A percentile compares a stretch with the other conserved stretches of the same genome.
These are phyloP conservation scores for Cyanidioschyzon merolae DNA, from an alignment of 23 red algal genomes.

Conservation along the genomic window DNA sequence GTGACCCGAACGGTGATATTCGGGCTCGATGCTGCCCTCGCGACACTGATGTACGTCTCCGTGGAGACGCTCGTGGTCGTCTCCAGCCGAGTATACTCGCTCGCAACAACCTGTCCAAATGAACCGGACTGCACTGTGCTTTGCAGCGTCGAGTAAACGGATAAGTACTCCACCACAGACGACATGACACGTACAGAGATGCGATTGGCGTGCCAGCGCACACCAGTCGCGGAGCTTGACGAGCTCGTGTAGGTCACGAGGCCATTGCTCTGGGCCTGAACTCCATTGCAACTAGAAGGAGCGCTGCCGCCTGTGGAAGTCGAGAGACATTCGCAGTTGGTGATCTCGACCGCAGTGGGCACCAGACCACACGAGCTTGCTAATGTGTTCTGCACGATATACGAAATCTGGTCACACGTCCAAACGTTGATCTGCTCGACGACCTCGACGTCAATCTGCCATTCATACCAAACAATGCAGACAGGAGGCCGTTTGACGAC, in stretches of 20 bases:
- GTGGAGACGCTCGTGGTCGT: background rate
- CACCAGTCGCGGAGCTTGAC: background rate
- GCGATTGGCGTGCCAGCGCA: constrained; percentile 3
- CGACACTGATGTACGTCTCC: background rate
- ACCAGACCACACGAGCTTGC: background rate
- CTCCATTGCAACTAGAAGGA: background rate
- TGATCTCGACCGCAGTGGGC: background rate
- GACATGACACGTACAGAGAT: background rate
- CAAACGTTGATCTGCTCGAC: background rate
- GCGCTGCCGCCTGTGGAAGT: background rate
- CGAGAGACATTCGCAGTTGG: background rate
- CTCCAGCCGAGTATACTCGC: background rate
- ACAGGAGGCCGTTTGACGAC: background rate
- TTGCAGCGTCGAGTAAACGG: background rate
- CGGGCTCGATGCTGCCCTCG: background rate
- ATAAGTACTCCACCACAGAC: background rate
- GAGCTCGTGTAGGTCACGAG: constrained; percentile 14
- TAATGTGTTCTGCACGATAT: background rate
- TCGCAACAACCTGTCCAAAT: background rate
- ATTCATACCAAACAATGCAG: background rate
- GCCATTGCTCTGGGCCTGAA: background rate
- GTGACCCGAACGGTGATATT: constrained; percentile 9
- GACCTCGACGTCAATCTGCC: background rate
- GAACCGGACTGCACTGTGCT: background rate
- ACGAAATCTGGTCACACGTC: constrained; percentile 10